These are phyloP conservation scores for Aspergillus quadricinctus DNA, from an alignment of 2,329 filamentous ascomycete species.

Conservation along the genomic window DNA sequence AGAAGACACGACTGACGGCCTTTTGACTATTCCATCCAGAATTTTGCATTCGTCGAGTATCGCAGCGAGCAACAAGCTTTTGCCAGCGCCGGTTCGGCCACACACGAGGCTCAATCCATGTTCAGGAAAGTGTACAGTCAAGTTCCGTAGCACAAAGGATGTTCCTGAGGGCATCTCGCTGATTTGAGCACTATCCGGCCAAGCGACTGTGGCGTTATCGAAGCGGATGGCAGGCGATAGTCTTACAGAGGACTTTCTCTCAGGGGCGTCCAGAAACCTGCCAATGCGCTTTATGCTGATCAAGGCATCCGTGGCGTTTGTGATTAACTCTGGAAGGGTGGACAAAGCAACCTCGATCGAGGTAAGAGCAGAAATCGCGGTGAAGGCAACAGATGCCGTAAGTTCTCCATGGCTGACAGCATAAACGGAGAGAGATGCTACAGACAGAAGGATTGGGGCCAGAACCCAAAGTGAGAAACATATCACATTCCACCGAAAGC, in stretches of 20 bases:
- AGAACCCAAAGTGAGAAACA: slow-evolving; percentile 68
- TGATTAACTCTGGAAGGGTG: slow-evolving; percentile 68
- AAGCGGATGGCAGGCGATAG: slow-evolving; percentile 61
- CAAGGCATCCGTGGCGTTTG: slow-evolving; percentile 65
- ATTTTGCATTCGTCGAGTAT: slow-evolving; percentile 71
- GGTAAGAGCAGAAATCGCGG: slow-evolving; percentile 67
- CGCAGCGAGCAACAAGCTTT: slow-evolving; percentile 66
- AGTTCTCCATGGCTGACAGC: slow-evolving; percentile 60
- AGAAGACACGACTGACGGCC: slow-evolving; percentile 49
- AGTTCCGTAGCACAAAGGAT: slow-evolving; percentile 58
- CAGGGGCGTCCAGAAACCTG: slow-evolving; percentile 63
- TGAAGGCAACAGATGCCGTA: slow-evolving; percentile 71
- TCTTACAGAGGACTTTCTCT: slow-evolving; percentile 54
- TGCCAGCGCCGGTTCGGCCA: slow-evolving; percentile 71
- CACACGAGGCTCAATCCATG: slow-evolving; percentile 70
- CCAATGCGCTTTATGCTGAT: slow-evolving; percentile 71
- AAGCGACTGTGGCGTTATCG: slow-evolving; percentile 64
- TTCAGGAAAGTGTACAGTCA: slow-evolving; percentile 54
- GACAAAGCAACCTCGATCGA: slow-evolving; percentile 68
- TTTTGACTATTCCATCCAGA: slow-evolving; percentile 55
- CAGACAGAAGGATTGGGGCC: slow-evolving; percentile 68
- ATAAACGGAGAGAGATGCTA: slow-evolving; percentile 66
- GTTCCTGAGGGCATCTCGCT: not conserved
- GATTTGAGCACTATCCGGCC: slow-evolving; percentile 54
- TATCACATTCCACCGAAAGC: slow-evolving; percentile 48